Conservation (phyloP, 768 basidiomycete genomes). For the Phaeotremella fagi region DNA sequence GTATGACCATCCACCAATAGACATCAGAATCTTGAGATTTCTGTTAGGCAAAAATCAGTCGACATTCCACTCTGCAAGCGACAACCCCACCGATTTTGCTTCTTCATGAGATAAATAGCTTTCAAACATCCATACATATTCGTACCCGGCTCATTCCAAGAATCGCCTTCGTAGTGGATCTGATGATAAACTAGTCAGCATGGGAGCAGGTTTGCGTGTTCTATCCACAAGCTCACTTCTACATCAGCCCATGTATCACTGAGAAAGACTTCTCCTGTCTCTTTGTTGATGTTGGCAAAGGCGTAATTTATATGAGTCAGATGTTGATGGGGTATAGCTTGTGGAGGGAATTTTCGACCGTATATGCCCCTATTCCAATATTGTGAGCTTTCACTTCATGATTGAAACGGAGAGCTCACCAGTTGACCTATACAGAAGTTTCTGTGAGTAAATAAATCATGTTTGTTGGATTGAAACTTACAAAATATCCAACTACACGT, state of each 20-base stretch:
- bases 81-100: constrained; percentile 59
- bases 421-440: constrained; percentile 37
- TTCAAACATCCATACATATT: constrained; percentile 97
- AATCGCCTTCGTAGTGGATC: constrained; percentile 91
- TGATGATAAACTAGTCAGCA: constrained; percentile 44
- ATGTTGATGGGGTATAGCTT: constrained; percentile 71
- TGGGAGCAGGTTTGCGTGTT: too few relatives aligned
- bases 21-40: constrained; percentile 60
- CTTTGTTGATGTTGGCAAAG: constrained; percentile 80
- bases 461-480: constrained; percentile 11
- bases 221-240: constrained; percentile 54
- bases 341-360: constrained; percentile 83
- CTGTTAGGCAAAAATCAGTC: constrained; percentile 56
- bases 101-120: constrained; percentile 85
- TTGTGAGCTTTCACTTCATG: background rate
- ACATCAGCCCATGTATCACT: constrained; percentile 94
- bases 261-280: constrained; percentile 77
- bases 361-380: constrained; percentile 71
- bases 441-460: too few relatives aligned
- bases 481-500: constrained; percentile 31
- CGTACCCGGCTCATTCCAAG: constrained; percentile 83
- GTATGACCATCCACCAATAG: constrained; percentile 77
- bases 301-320: constrained; percentile 91
- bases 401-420: constrained; percentile 12
- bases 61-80: background rate